A percentile compares a stretch with the other conserved stretches of the same genome.
These are phyloP conservation scores for Colletotrichum falcatum DNA, from an alignment of 2,329 filamentous ascomycete species.

Conservation along the genomic window DNA sequence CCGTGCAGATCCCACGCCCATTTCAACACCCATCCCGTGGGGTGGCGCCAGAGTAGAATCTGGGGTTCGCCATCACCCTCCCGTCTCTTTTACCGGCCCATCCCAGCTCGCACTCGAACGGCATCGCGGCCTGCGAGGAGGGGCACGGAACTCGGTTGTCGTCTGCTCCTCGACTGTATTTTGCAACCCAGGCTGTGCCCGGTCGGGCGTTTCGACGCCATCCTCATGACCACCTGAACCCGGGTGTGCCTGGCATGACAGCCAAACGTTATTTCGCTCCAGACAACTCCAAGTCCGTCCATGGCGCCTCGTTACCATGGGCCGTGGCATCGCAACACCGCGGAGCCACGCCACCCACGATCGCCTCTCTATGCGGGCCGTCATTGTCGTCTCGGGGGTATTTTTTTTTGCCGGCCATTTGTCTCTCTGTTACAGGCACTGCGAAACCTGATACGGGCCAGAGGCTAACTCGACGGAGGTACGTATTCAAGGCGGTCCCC, in stretches of 20 bases:
- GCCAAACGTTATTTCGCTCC: conserved; percentile 28
- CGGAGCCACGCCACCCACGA: conserved; percentile 25
- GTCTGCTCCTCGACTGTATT: conserved; percentile 1
- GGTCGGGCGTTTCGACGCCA: conserved; percentile 28
- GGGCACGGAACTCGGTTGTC: background rate
- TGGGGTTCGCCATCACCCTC: conserved; percentile 19
- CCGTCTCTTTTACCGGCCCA: conserved; percentile 4
- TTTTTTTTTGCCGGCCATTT: conserved; percentile 11
- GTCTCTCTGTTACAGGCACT: conserved; percentile 14
- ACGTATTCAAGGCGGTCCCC: too few relatives aligned
- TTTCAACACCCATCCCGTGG: conserved; percentile 27
- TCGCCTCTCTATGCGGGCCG: conserved; percentile 11
- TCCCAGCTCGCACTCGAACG: conserved; percentile 18
- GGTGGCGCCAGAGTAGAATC: conserved; percentile 34
- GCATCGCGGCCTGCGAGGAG: background rate
- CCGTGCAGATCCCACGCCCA: conserved; percentile 19
- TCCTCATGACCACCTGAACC: conserved; percentile 33
- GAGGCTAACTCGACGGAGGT: too few relatives aligned
- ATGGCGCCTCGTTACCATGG: conserved; percentile 2
- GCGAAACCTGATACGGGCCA: conserved; percentile 14
- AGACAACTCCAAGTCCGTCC: conserved; percentile 27
- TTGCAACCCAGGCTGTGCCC: conserved; percentile 8
- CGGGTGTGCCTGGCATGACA: conserved; percentile 35
- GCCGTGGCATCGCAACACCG: conserved; percentile 16
- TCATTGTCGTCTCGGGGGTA: conserved; percentile 27